Evolutionary conservation across 1,139 yeast species (phyloP).

Genomic region (Sugiyamaella sp.): DNA sequence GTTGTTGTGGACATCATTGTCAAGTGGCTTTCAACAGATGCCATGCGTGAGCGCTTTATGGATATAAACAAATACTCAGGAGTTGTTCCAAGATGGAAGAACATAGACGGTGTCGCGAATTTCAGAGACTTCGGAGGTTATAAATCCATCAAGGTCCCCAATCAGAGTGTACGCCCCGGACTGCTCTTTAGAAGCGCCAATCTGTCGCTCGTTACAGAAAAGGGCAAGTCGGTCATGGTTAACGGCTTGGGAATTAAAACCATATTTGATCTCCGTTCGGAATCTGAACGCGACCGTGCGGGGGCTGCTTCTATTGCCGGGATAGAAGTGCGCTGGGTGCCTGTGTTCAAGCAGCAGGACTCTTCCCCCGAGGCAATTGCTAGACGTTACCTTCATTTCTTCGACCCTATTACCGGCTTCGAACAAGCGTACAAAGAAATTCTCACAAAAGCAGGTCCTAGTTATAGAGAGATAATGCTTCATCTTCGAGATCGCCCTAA

Average conservation of each 20-base stretch:
- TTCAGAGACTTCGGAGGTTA: constrained; percentile 86
- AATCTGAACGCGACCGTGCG: constrained; percentile 56
- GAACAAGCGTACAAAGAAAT: constrained; percentile 65
- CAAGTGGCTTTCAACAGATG: constrained; percentile 55
- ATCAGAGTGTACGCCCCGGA: constrained; percentile 53
- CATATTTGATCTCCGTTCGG: constrained; percentile 72
- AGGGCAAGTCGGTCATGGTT: constrained; percentile 50
- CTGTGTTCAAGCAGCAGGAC: constrained; percentile 60
- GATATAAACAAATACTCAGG: constrained; percentile 47
- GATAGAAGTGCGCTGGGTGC: constrained; percentile 57
- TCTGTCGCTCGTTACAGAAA: constrained; percentile 50
- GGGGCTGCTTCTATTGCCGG: constrained; percentile 51
- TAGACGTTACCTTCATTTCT: constrained; percentile 55
- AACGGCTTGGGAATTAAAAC: constrained; percentile 53
- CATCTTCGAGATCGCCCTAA: constrained; percentile 55
- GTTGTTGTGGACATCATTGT: constrained; percentile 57
- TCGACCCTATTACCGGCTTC: constrained; percentile 67
- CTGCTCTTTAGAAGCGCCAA: constrained; percentile 67
- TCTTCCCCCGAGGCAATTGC: constrained; percentile 71
- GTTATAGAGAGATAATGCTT: constrained; percentile 31
- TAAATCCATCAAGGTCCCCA: constrained; percentile 38
- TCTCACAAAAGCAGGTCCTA: constrained; percentile 50
- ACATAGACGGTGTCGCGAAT: constrained; percentile 68
- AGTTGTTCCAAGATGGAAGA: constrained; percentile 56
- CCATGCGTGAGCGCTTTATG: constrained; percentile 57